These are phyloP conservation scores for Bjerkandera adusta DNA, from an alignment of 1,284 basidiomycete species.

Conservation along the genomic window DNA sequence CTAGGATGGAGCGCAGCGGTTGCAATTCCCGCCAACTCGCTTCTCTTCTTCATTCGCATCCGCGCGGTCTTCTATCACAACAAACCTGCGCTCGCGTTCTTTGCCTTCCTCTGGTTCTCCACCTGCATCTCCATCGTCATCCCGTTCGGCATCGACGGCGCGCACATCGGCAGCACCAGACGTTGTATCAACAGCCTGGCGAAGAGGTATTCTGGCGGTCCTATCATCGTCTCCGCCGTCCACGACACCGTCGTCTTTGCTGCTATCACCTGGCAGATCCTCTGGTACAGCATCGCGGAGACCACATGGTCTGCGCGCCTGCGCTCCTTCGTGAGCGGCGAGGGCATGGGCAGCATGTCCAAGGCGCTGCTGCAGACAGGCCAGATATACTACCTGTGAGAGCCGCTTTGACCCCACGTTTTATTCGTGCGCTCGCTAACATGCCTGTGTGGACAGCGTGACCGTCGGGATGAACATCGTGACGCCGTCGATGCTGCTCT, in stretches of 20 bases:
- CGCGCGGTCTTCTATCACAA: constrained; percentile 31
- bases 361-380: constrained; percentile 6
- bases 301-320: constrained; percentile 11
- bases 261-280: constrained; percentile 29
- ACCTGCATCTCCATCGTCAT: constrained; percentile 26
- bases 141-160: constrained; percentile 22
- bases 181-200: constrained; percentile 27
- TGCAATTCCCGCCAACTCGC: constrained; percentile 26
- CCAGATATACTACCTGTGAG: constrained; percentile 13
- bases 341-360: constrained; percentile 5
- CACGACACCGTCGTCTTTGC: constrained; percentile 31
- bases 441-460: constrained; percentile 15
- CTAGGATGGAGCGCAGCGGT: constrained; percentile 15
- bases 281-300: neutral
- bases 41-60: constrained; percentile 36
- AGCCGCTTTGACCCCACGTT: neutral
- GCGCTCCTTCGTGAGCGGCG: constrained; percentile 24
- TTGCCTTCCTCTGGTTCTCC: constrained; percentile 31
- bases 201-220: constrained; percentile 18
- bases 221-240: constrained; percentile 22
- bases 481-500: constrained; percentile 21
- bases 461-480: constrained; percentile 24
- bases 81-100: constrained; percentile 22
- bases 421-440: neutral
- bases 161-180: constrained; percentile 25